Conservation (phyloP, 495 filamentous ascomycete species). For the Diplogelasinospora grovesii region DNA sequence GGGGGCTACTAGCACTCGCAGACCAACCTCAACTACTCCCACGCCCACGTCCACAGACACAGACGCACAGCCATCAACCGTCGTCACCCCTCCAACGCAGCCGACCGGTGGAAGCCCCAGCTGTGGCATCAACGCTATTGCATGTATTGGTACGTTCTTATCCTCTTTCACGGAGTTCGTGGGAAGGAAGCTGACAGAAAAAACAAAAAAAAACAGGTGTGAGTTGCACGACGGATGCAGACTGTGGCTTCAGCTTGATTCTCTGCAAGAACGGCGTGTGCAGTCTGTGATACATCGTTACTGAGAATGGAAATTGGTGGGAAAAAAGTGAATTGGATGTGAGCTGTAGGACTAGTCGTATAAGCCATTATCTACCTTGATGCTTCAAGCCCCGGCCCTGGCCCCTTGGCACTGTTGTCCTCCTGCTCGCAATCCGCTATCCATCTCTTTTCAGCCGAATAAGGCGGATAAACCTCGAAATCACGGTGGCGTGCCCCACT, state of each 20-base stretch:
- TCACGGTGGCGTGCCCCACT: no score
- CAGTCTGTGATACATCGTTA: conserved; percentile 18
- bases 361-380: no score
- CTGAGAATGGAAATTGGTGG: no score
- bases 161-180: no score
- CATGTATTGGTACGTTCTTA: conserved; percentile 22
- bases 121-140: conserved; percentile 15
- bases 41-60: conserved; percentile 1
- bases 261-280: conserved; percentile 21
- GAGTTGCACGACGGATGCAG: conserved; percentile 14
- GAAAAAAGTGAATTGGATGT: no score
- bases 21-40: conserved; percentile 1
- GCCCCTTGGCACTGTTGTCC: no score
- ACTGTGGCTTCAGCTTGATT: conserved; percentile 19
- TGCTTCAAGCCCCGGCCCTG: no score
- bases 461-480: no score
- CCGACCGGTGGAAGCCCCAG: background rate
- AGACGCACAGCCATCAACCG: conserved; percentile 1
- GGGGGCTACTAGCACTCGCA: conserved; percentile 6
- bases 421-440: no score
- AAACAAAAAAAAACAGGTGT: conserved; percentile 10
- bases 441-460: no score
- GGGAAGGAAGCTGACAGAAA: background rate
- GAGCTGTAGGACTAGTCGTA: no score
- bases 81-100: conserved; percentile 2